Base-by-base conservation (phyloP, 805 yeast species). In the Debaryomyces tyrocola region DNA sequence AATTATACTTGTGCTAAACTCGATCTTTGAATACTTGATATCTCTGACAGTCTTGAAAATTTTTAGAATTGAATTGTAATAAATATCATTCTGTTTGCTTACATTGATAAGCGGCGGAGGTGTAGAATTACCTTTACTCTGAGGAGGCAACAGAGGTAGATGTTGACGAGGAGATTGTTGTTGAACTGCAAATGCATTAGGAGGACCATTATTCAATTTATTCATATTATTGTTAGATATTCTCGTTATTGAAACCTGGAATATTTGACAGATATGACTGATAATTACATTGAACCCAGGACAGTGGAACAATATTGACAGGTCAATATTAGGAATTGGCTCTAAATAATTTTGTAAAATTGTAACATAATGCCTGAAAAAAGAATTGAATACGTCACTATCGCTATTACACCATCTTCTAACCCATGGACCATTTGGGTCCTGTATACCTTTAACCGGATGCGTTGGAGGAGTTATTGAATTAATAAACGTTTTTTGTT, bases 371-470 rank as follows among this genome's bases (percentile, higher is more conserved):
- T 84, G 87, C 48, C 84, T 75, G 41, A 83, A 66, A 51, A 84
- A 84, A 1, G 87, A 79, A 48, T 76, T 73, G 62, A 83, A 83
- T 2, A 83, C 65, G 53, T 81, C 84, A 45, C 80, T 69, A 50
- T 81, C 85, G 46, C 76, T 65, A 42, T 74, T 67, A 44, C 76
- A 70, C 88, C 88, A 84, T 52, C 82, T 67, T 46, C 74, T 67
- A 8, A 81, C 84, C 89, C 89, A 83, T 20, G 71, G 56, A 5
- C 85, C 87, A 47, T 68, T 75, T 7, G 87, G 82, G 49, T 83
- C 83, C 11, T 70, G 57, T 39, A 82, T 78, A 6, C 84, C 83
- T 28, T 54, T 49, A 2, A 73, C 77, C 4, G 77, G 77, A 42
- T 67, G 73, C 37, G 56, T 55, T 0, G 78, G 78, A 6, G 76